A percentile compares a stretch with the other conserved stretches of the same genome.
Evolutionary conservation across 2,329 filamentous ascomycete species (phyloP).

Genomic region (Phialemonium atrogriseum): DNA sequence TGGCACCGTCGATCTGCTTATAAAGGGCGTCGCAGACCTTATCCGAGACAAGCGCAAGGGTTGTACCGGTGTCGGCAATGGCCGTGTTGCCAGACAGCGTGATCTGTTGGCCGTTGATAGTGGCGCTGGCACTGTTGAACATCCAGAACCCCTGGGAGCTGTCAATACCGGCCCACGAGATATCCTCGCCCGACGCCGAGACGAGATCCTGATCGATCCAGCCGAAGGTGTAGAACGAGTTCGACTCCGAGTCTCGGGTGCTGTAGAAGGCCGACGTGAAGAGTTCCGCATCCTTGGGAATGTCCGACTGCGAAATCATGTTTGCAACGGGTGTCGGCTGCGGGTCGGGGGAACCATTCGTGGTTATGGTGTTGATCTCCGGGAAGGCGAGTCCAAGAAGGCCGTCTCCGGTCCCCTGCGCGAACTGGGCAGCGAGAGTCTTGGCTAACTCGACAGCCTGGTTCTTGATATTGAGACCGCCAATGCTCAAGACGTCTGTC

Average conservation of each 20-base stretch:
- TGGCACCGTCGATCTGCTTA: slow-evolving; percentile 50
- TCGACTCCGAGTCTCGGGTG: slow-evolving; percentile 37
- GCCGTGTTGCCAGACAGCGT: slow-evolving; percentile 49
- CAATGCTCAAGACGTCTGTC: slow-evolving; percentile 53
- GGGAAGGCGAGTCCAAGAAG: slow-evolving; percentile 59
- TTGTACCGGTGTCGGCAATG: slow-evolving; percentile 66
- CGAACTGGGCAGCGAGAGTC: slow-evolving; percentile 49
- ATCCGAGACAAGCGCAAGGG: slow-evolving; percentile 58
- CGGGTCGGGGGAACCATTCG: slow-evolving; percentile 29
- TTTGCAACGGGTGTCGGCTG: slow-evolving; percentile 60
- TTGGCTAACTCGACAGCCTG: slow-evolving; percentile 60
- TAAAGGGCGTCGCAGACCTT: slow-evolving; percentile 54
- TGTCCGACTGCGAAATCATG: slow-evolving; percentile 45
- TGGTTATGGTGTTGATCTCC: slow-evolving; percentile 52
- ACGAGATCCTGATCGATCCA: slow-evolving; percentile 59
- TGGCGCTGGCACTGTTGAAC: slow-evolving; percentile 48
- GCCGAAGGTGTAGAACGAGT: slow-evolving; percentile 66
- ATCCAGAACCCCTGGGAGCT: slow-evolving; percentile 61
- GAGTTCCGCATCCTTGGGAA: slow-evolving; percentile 42
- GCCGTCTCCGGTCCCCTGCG: slow-evolving; percentile 49
- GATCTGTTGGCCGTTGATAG: slow-evolving; percentile 47
- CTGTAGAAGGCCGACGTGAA: slow-evolving; percentile 59
- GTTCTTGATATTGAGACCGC: slow-evolving; percentile 50
- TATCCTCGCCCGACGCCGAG: slow-evolving; percentile 40
- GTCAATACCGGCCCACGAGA: slow-evolving; percentile 55